Conservation (phyloP, 2,329 filamentous ascomycete genomes). For the Penicillium palitans region DNA sequence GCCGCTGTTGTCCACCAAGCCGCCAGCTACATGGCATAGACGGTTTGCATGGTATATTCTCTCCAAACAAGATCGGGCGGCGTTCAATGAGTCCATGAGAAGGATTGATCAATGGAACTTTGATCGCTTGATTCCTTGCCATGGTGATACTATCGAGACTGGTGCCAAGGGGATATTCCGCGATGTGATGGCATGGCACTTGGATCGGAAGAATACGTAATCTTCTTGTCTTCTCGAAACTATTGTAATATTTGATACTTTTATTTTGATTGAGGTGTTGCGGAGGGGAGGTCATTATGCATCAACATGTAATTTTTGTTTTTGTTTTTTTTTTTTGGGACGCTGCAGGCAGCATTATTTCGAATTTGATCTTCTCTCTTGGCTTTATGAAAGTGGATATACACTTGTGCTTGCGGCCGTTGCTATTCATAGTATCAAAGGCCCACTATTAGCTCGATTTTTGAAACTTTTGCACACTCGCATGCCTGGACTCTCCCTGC, state of each 20-base stretch:
- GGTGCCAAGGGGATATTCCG: constrained; percentile 73
- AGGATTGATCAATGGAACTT: constrained; percentile 82
- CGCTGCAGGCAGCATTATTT: constrained; percentile 7
- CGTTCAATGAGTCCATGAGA: constrained; percentile 68
- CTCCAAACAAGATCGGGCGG: constrained; percentile 61
- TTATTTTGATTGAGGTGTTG: not conserved
- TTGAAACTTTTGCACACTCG: not conserved
- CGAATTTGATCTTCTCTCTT: not conserved
- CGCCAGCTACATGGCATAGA: constrained; percentile 68
- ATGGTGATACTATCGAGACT: constrained; percentile 82
- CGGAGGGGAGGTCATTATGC: not conserved
- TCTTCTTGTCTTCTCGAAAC: not conserved
- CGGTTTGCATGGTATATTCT: constrained; percentile 78
- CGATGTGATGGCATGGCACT: constrained; percentile 81
- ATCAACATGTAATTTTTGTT: not conserved
- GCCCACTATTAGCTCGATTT: not conserved
- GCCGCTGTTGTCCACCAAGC: constrained; percentile 60
- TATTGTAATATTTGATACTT: not conserved
- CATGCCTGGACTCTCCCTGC: not conserved
- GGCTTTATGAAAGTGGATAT: not conserved
- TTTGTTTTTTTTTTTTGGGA: not conserved
- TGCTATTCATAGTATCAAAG: constrained; percentile 5
- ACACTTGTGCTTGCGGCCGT: not conserved
- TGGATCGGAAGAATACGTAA: constrained; percentile 46
- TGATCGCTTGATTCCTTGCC: constrained; percentile 81